Conservation (phyloP, 225 moss, liverwort and hornwort genomes). For the Pseudoscleropodium purum region DNA sequence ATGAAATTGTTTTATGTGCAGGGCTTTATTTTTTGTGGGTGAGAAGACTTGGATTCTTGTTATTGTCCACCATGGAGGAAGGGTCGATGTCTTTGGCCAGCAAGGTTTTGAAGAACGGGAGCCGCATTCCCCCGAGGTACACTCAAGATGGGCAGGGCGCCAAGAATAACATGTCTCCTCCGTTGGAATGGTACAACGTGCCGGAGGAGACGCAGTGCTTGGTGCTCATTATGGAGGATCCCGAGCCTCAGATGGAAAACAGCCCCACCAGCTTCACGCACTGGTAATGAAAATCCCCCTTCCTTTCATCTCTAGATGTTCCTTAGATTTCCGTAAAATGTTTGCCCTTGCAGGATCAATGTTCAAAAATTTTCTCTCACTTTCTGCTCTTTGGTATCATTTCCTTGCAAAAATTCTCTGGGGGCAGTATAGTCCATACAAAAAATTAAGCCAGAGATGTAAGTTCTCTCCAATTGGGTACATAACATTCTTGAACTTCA, state of each 20-base stretch:
- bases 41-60: neutral
- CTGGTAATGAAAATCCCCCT: slow-evolving; percentile 15
- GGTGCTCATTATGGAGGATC: slow-evolving; percentile 63
- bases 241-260: slow-evolving; percentile 29
- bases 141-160: slow-evolving; percentile 44
- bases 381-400: neutral
- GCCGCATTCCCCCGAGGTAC: slow-evolving; percentile 23
- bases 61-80: neutral
- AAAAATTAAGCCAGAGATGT: no score
- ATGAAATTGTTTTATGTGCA: neutral
- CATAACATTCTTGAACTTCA: neutral
- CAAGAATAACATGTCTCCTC: slow-evolving; percentile 60
- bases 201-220: slow-evolving; percentile 53
- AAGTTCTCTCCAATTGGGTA: neutral
- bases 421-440: neutral
- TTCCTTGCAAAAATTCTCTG: neutral
- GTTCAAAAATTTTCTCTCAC: neutral
- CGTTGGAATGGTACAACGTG: slow-evolving; percentile 69
- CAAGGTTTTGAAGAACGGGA: slow-evolving; percentile 10
- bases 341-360: no score
- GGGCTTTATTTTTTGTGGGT: neutral
- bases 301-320: neutral
- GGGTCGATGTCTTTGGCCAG: neutral
- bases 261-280: slow-evolving; percentile 30
- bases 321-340: neutral